Conservation (phyloP, 257 asterid genomes). For the Plantago ovata region DNA sequence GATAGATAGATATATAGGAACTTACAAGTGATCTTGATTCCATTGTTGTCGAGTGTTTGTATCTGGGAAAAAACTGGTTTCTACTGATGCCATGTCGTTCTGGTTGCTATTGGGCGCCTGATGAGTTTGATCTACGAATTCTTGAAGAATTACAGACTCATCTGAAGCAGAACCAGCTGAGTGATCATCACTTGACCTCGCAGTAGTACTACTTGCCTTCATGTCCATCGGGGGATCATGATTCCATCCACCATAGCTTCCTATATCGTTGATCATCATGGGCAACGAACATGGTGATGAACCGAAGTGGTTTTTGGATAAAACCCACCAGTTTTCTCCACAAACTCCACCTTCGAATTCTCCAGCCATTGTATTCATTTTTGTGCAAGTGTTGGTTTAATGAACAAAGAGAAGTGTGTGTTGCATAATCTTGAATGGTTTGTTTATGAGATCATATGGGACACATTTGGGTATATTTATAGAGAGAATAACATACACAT, state of each 20-base stretch:
- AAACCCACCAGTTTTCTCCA: slow-evolving; percentile 66
- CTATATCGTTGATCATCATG: slow-evolving; percentile 26
- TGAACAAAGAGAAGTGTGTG: slow-evolving; percentile 5
- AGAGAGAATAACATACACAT: not conserved
- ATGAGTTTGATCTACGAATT: slow-evolving; percentile 6
- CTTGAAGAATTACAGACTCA: slow-evolving; percentile 24
- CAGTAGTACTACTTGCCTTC: slow-evolving; percentile 26
- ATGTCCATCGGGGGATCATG: slow-evolving; percentile 10
- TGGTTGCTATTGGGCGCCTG: slow-evolving; percentile 6
- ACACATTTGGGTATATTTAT: slow-evolving; percentile 15
- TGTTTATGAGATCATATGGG: slow-evolving; percentile 23
- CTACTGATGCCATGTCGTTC: slow-evolving; percentile 13
- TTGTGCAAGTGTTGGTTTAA: not conserved
- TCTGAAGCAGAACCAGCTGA: slow-evolving; percentile 47
- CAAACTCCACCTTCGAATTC: slow-evolving; percentile 55
- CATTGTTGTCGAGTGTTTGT: slow-evolving; percentile 25
- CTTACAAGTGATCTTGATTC: slow-evolving; percentile 62
- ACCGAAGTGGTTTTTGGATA: slow-evolving; percentile 45
- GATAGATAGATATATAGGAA: not conserved
- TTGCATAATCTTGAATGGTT: slow-evolving; percentile 7
- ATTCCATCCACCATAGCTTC: slow-evolving; percentile 49
- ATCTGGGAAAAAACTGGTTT: slow-evolving; percentile 24
- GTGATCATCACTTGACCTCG: slow-evolving; percentile 41
- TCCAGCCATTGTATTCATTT: slow-evolving; percentile 39
- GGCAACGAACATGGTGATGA: slow-evolving; percentile 52